phyloP scores from a whole-genome alignment of 768 basidiomycete species.

The Hygrophoropsis aurantiaca region DNA sequence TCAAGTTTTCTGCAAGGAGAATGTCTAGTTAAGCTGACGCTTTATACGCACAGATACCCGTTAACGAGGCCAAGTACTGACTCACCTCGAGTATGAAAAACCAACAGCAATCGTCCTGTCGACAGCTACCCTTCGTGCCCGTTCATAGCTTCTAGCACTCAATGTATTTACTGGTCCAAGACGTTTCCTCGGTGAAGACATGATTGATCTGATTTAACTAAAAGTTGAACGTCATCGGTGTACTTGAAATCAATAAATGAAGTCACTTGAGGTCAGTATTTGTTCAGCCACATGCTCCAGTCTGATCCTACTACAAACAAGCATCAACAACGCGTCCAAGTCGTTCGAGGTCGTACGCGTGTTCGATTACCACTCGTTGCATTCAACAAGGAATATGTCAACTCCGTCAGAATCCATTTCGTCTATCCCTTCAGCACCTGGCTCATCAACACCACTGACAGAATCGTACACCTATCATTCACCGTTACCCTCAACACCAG shows the following conservation, averaged over 20 bases:
- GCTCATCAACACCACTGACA: constrained; percentile 55
- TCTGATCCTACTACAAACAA: background rate
- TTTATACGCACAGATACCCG: background rate
- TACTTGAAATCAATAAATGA: too few relatives aligned
- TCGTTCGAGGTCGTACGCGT: too few relatives aligned
- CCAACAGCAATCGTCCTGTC: constrained; percentile 21
- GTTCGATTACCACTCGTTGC: too few relatives aligned
- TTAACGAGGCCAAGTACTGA: background rate
- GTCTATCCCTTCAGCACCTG: constrained; percentile 56
- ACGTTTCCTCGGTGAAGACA: background rate
- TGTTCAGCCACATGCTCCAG: too few relatives aligned
- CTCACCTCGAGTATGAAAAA: constrained; percentile 36
- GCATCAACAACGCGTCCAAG: background rate
- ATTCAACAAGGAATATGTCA: too few relatives aligned
- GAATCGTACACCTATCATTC: constrained; percentile 82
- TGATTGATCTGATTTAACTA: too few relatives aligned
- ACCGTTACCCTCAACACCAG: constrained; percentile 60
- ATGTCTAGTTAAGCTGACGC: background rate
- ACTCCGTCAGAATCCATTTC: constrained; percentile 2
- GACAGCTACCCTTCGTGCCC: constrained; percentile 16
- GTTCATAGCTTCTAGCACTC: constrained; percentile 10
- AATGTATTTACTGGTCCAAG: constrained; percentile 2
- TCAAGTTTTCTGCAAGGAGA: constrained; percentile 26
- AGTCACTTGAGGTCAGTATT: too few relatives aligned
- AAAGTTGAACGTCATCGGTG: too few relatives aligned